Conservation (phyloP, 768 basidiomycete species). For the Termitomyces sp. region DNA sequence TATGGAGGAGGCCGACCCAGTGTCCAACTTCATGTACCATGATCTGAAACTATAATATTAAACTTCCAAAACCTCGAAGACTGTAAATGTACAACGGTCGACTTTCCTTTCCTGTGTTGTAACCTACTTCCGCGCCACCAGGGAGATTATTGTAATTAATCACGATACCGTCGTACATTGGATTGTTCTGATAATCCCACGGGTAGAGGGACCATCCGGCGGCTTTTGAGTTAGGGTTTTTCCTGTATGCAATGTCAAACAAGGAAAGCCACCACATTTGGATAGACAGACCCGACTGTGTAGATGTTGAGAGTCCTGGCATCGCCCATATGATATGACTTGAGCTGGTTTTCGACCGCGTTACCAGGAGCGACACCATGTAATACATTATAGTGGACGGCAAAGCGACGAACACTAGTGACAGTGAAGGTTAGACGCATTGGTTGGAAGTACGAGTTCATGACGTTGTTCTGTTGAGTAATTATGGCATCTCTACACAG, state of each 20-base stretch:
- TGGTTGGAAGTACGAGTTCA: neutral
- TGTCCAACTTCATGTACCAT: constrained; percentile 35
- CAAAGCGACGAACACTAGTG: neutral
- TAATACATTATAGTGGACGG: neutral
- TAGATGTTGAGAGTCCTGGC: neutral
- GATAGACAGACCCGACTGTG: neutral
- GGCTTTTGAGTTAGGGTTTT: constrained; percentile 13
- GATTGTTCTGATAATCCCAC: constrained; percentile 21
- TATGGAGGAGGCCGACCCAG: constrained; percentile 38
- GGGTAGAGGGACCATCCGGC: constrained; percentile 39
- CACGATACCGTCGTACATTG: constrained; percentile 33
- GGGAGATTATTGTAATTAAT: constrained; percentile 19
- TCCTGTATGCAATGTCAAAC: neutral
- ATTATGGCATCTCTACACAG: neutral
- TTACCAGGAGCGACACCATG: neutral
- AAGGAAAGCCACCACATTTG: too few relatives aligned
- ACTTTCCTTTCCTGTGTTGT: constrained; percentile 21
- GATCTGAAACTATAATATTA: constrained; percentile 17
- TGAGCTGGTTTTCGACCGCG: neutral
- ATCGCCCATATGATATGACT: neutral
- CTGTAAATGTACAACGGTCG: neutral
- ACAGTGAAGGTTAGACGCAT: neutral
- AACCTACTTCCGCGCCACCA: constrained; percentile 25
- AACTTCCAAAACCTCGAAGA: neutral
- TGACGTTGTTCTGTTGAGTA: neutral